Conservation (phyloP, 2,329 filamentous ascomycete species). For the Penicillium psychrosexuale region DNA sequence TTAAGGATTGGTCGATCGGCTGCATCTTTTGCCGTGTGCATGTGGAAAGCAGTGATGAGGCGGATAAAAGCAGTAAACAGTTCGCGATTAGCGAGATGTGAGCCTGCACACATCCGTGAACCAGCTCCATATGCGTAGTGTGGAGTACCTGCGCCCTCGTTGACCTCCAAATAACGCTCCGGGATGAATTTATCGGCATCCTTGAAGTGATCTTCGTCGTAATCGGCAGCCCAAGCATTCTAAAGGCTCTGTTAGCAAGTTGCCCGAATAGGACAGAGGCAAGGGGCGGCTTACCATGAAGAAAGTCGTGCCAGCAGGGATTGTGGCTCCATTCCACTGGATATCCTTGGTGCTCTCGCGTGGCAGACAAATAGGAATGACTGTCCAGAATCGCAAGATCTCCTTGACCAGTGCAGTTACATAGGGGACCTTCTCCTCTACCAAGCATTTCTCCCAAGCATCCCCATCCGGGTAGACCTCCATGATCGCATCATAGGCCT, state of each 20-base stretch:
- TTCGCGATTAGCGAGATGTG: constrained; percentile 62
- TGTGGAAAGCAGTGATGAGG: constrained; percentile 57
- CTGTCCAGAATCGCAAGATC: constrained; percentile 72
- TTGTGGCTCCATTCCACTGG: constrained; percentile 61
- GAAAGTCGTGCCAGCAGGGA: constrained; percentile 74
- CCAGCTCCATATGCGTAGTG: constrained; percentile 64
- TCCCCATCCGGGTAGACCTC: constrained; percentile 69
- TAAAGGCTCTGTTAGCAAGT: constrained; percentile 20
- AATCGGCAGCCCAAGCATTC: constrained; percentile 73
- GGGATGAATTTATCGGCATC: constrained; percentile 62
- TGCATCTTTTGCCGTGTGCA: constrained; percentile 48
- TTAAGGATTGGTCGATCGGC: constrained; percentile 55
- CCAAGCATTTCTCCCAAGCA: constrained; percentile 70
- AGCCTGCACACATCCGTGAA: constrained; percentile 62
- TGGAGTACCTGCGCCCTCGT: constrained; percentile 52
- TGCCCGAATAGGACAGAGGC: not conserved
- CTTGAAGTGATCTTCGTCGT: constrained; percentile 67
- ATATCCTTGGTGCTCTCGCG: constrained; percentile 70
- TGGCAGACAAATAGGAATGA: constrained; percentile 75
- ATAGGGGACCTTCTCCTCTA: constrained; percentile 74
- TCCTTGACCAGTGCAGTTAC: constrained; percentile 77
- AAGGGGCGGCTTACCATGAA: constrained; percentile 59
- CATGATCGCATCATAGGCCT: constrained; percentile 67
- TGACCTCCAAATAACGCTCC: constrained; percentile 63
- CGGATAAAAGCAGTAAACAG: constrained; percentile 60